These are phyloP conservation scores for Tolypocladium tropicale DNA, from an alignment of 2,329 filamentous ascomycete species.

Conservation along the genomic window DNA sequence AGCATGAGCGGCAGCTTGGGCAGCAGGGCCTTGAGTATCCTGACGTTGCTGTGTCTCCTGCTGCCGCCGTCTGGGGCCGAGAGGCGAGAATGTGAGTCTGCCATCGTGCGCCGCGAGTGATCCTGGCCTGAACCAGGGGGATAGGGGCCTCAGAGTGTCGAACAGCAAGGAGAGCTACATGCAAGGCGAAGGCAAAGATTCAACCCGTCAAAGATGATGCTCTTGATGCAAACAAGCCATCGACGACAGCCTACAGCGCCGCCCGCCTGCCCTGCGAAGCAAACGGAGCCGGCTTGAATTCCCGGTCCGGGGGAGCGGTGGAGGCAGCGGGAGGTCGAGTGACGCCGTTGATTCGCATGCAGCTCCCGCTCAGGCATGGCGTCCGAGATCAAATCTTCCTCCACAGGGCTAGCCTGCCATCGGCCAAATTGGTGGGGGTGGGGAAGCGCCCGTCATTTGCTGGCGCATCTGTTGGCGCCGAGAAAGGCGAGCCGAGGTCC, in stretches of 20 bases:
- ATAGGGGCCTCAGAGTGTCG: background rate
- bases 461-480: background rate
- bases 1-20: constrained; percentile 51
- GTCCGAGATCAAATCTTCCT: too few relatives aligned
- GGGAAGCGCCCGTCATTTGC: background rate
- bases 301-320: background rate
- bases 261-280: background rate
- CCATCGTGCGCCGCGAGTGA: background rate
- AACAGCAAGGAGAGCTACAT: background rate
- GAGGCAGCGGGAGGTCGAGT: background rate
- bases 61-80: background rate
- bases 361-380: background rate
- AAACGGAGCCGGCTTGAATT: background rate
- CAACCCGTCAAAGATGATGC: too few relatives aligned
- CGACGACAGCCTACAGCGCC: background rate
- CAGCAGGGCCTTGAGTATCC: constrained; percentile 23
- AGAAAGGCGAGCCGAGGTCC: background rate
- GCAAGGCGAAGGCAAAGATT: background rate
- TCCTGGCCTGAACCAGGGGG: background rate
- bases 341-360: background rate
- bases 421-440: background rate
- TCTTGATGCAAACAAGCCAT: background rate
- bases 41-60: constrained; percentile 2
- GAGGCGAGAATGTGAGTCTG: background rate
- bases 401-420: too few relatives aligned